A percentile compares a stretch with the other conserved stretches of the same genome.
Conservation (phyloP, 768 basidiomycete genomes). For the Dentipellis sp. region DNA sequence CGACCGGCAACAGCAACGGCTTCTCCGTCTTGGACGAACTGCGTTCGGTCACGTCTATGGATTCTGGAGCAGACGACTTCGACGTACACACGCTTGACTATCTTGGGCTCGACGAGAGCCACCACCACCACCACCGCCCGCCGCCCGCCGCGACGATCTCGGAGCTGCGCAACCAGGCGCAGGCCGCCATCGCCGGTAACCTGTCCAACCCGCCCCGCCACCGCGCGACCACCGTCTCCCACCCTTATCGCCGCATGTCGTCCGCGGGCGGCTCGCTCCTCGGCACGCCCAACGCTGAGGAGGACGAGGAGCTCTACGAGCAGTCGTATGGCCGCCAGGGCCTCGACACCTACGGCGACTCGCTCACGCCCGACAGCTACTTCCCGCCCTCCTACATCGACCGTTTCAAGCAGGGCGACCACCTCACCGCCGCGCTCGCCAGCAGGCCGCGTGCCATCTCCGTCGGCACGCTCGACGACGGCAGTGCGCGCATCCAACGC, state of each 20-base stretch:
- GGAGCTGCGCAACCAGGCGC: constrained; percentile 83
- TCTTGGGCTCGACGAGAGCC: constrained; percentile 81
- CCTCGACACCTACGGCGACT: constrained; percentile 50
- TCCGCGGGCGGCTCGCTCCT: constrained; percentile 52
- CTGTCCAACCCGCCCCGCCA: constrained; percentile 70
- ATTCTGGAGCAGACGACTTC: constrained; percentile 77
- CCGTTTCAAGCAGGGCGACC: constrained; percentile 10
- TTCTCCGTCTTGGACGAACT: constrained; percentile 70
- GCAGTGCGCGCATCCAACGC: constrained; percentile 55
- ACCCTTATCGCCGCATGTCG: constrained; percentile 73
- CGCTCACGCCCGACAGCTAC: constrained; percentile 52
- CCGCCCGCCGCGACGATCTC: constrained; percentile 84
- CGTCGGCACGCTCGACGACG: constrained; percentile 80
- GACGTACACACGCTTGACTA: constrained; percentile 95
- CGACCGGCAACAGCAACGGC: constrained; percentile 43
- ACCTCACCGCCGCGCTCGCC: constrained; percentile 8
- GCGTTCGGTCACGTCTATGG: constrained; percentile 70
- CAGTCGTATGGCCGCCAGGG: constrained; percentile 51
- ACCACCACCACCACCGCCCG: constrained; percentile 38
- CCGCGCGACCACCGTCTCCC: constrained; percentile 88
- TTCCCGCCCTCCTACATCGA: constrained; percentile 25
- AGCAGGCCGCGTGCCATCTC: constrained; percentile 76
- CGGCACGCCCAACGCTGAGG: constrained; percentile 50
- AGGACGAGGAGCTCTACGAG: constrained; percentile 70
- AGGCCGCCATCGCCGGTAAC: constrained; percentile 82